These are phyloP conservation scores for Eucalyptus viminalis DNA, from an alignment of 345 rosid species.

Conservation along the genomic window DNA sequence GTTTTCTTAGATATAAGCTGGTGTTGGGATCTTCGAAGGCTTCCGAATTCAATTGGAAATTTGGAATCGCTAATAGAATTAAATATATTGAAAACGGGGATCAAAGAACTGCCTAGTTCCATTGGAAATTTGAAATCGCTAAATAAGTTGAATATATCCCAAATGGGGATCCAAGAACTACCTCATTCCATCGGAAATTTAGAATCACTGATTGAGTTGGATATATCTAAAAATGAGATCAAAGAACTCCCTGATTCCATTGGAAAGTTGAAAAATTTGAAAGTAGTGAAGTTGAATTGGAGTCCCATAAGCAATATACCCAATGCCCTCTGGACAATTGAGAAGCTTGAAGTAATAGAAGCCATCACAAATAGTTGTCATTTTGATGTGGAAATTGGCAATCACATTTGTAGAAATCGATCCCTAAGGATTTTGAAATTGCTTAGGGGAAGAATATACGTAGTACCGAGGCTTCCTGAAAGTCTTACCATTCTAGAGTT, in stretches of 20 bases:
- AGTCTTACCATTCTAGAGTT: not conserved
- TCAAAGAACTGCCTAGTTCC: no score
- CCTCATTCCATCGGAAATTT: no score
- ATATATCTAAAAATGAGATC: fast-evolving
- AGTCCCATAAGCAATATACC: fast-evolving
- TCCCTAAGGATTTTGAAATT: not conserved
- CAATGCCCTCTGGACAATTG: fast-evolving
- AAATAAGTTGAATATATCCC: fast-evolving
- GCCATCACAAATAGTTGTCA: fast-evolving
- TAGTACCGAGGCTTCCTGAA: not conserved
- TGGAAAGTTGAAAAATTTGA: no score
- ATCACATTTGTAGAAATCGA: fast-evolving
- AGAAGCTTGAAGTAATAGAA: no score
- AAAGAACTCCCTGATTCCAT: no score
- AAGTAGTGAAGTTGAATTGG: fast-evolving
- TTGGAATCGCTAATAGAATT: no score
- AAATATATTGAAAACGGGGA: no score
- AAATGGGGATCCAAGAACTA: fast-evolving
- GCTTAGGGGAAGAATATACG: fast-evolving
- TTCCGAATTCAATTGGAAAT: no score
- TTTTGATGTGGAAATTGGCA: not conserved
- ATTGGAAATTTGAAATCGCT: no score
- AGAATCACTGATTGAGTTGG: no score
- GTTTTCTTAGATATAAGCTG: fast-evolving
- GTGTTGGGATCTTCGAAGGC: fast-evolving